A percentile compares a stretch with the other conserved stretches of the same genome.
Evolutionary conservation across 2,329 filamentous ascomycete species (phyloP).

Genomic region (Cladosporium sp.): DNA sequence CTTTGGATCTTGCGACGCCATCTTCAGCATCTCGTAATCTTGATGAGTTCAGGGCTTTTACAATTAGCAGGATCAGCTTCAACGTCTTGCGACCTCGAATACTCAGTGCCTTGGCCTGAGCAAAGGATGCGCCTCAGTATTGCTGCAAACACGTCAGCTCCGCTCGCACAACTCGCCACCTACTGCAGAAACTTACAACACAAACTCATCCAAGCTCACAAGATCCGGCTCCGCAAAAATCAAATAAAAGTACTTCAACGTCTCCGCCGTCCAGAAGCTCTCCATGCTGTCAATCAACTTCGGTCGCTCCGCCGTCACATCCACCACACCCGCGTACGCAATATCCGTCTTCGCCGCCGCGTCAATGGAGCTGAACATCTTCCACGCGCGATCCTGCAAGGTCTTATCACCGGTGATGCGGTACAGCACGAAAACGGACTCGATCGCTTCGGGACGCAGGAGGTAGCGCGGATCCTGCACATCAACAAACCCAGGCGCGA

Average conservation of each 20-base stretch:
- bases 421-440: conserved; percentile 75
- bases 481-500: conserved; percentile 54
- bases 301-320: conserved; percentile 54
- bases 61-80: too few species aligned
- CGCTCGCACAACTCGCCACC: background rate
- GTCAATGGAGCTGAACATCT: conserved; percentile 65
- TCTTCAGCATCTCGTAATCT: too few species aligned
- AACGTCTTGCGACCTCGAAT: background rate
- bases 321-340: conserved; percentile 62
- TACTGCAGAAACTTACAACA: conserved; percentile 26
- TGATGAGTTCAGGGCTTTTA: too few species aligned
- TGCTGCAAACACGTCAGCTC: conserved; percentile 19
- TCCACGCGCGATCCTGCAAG: conserved; percentile 68
- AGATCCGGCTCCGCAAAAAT: conserved; percentile 58
- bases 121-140: conserved; percentile 43
- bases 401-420: conserved; percentile 63
- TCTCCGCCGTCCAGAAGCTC: conserved; percentile 70
- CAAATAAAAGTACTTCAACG: conserved; percentile 64
- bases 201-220: conserved; percentile 54
- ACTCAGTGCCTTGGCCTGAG: conserved; percentile 1
- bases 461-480: conserved; percentile 59
- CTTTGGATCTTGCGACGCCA: too few species aligned
- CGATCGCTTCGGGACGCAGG: conserved; percentile 72
- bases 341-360: conserved; percentile 57
- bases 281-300: conserved; percentile 60